Base-by-base conservation (phyloP, 805 yeast species). In the Vanderwaltozyma verrucispora region DNA sequence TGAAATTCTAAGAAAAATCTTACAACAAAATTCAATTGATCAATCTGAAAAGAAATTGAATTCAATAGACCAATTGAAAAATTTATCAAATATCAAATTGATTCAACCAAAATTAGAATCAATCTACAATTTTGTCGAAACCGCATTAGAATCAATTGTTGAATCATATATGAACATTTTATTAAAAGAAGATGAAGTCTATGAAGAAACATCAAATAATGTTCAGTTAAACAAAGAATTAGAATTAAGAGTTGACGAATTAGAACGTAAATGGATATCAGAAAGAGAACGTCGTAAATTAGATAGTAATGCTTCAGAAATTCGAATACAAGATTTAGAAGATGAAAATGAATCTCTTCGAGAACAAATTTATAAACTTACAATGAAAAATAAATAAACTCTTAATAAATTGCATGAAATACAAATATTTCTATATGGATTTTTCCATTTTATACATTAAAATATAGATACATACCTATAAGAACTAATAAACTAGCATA, bases 201-300 rank as follows among this genome's bases (percentile, higher is more conserved):
- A 12, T 26, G 46, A 6, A 40, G 40, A 11, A 8, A 14, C 16
- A 14, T 31, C 37, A 36, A n/a, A 28, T 39, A 13, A 46, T 51
- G 23, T 46, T 39, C 20, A 36, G 31, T 2, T 20, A 40, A 37
- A 50, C 31, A 69, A 71, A 14, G 58, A 71, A 24, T 55, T 68
- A 32, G 65, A 63, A 38, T 47, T 76, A 32, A 63, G 86, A 38
- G 61, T 80, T 13, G 77, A 74, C 18, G 86, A 78, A 45, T 54
- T 82, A 30, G 73, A 74, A 29, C 72, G 65, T 43, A 66, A 79
- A 48, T 78, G 84, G 80, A 75, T 77, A 48, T 67, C 76, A 5
- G 88, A 82, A 44, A 64, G 86, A 42, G 92, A 81, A 53, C 72
- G 81, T 15, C 59, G 87, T 23, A 71, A 72, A 16, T 65, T 75